Conservation (phyloP, 805 yeast genomes). For the Sungouiozyma ichnusensis region DNA sequence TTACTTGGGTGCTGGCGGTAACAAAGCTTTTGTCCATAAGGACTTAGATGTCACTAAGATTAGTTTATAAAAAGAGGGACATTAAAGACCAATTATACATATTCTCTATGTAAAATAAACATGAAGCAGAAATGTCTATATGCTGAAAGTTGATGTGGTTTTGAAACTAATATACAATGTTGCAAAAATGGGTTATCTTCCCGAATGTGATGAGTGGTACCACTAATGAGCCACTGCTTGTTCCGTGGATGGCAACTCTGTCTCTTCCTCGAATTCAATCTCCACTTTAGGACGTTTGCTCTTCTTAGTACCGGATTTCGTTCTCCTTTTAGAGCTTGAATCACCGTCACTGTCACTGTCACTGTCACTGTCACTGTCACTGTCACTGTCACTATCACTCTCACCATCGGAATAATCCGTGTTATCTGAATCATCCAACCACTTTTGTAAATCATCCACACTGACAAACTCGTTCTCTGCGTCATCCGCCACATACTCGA, state of each 20-base stretch:
- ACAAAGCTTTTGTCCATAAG: conserved; percentile 64
- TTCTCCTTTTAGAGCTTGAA: conserved; percentile 31
- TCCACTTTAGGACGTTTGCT: conserved; percentile 63
- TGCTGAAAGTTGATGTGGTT: conserved; percentile 1
- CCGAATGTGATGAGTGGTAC: background rate
- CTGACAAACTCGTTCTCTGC: conserved; percentile 86
- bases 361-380: conserved; percentile 26
- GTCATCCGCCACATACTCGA: conserved; percentile 83
- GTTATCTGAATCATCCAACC: conserved; percentile 48
- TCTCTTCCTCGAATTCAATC: conserved; percentile 75
- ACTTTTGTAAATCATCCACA: conserved; percentile 83
- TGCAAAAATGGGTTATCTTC: background rate
- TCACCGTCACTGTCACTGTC: conserved; percentile 32
- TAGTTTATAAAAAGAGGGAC: conserved; percentile 11
- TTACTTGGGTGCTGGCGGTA: conserved; percentile 89
- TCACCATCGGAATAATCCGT: conserved; percentile 25
- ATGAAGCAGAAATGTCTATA: background rate
- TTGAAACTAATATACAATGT: conserved; percentile 1
- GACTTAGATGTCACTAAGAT: conserved; percentile 36
- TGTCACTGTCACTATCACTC: conserved; percentile 14
- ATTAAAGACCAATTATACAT: background rate
- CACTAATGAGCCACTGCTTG: conserved; percentile 21
- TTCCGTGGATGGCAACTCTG: conserved; percentile 26
- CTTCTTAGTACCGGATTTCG: conserved; percentile 28
- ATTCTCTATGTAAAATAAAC: background rate